These are phyloP conservation scores for Mortierella sp. DNA, from an alignment of 371 early-diverging fungal genomes.

Conservation along the genomic window DNA sequence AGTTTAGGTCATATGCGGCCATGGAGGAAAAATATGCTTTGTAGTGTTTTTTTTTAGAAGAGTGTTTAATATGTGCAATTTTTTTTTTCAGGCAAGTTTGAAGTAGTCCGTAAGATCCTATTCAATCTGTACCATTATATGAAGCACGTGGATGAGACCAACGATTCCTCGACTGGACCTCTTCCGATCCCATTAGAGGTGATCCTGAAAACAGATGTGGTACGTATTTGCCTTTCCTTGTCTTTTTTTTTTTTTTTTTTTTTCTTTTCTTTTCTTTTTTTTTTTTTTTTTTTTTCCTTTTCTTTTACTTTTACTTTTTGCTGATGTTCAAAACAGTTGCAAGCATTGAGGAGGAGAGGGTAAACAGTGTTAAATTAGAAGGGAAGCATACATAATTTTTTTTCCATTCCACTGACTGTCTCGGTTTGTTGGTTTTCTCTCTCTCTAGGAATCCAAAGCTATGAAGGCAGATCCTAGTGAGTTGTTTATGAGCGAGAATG, in stretches of 20 bases:
- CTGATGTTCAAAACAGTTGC: too few species aligned
- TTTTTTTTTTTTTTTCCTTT: background rate
- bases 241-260: background rate
- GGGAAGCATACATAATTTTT: background rate
- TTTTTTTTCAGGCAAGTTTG: conserved; percentile 66
- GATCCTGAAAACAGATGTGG: conserved; percentile 63
- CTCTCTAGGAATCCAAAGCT: conserved; percentile 31
- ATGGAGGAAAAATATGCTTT: conserved; percentile 8
- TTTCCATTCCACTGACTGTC: too few species aligned
- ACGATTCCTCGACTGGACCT: conserved; percentile 55
- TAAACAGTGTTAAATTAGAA: too few species aligned
- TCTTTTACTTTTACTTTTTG: conserved; percentile 1
- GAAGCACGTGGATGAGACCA: conserved; percentile 59
- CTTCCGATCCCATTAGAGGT: conserved; percentile 64
- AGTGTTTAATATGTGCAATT: background rate
- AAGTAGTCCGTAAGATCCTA: conserved; percentile 70
- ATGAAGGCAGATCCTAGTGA: conserved; percentile 34
- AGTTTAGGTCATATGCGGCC: conserved; percentile 2
- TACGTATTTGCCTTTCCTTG: conserved; percentile 19
- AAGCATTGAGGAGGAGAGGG: too few species aligned
- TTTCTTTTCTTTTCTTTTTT: conserved; percentile 7
- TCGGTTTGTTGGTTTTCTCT: background rate
- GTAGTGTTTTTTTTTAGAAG: background rate
- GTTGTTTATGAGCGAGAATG: conserved; percentile 25
- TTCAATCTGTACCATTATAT: conserved; percentile 61